A percentile compares a stretch with the other conserved stretches of the same genome.
These are phyloP conservation scores for Ceratobasidium theobromae DNA, from an alignment of 1,284 basidiomycete species.

Conservation along the genomic window DNA sequence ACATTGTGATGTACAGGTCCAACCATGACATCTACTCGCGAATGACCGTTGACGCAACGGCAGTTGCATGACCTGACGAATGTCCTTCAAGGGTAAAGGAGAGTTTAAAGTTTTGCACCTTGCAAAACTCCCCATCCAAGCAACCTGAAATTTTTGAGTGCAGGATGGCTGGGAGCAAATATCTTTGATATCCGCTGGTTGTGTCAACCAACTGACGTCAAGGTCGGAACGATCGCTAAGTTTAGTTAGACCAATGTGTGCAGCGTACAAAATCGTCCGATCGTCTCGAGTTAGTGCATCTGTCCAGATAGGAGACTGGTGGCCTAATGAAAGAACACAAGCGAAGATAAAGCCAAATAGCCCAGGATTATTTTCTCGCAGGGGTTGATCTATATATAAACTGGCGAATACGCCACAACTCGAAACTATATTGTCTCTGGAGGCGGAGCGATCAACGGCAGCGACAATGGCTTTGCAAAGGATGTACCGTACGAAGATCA, in stretches of 20 bases:
- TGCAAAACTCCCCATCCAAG: neutral
- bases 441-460: neutral
- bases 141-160: neutral
- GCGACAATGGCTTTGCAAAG: neutral
- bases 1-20: neutral
- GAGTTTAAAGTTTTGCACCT: neutral
- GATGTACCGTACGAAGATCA: neutral
- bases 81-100: neutral
- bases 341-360: slow-evolving; percentile 13
- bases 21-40: neutral
- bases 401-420: neutral
- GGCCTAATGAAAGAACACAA: neutral
- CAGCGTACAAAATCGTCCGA: neutral
- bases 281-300: slow-evolving; percentile 3
- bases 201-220: neutral
- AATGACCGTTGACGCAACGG: neutral
- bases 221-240: neutral
- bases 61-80: neutral
- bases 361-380: neutral
- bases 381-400: neutral
- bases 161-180: neutral
- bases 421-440: neutral
- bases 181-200: neutral
- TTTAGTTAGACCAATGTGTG: neutral
- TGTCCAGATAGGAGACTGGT: neutral